A percentile compares a stretch with the other conserved stretches of the same genome.
phyloP scores from a whole-genome alignment of 345 rosid genomes.

The Ricinus communis region DNA sequence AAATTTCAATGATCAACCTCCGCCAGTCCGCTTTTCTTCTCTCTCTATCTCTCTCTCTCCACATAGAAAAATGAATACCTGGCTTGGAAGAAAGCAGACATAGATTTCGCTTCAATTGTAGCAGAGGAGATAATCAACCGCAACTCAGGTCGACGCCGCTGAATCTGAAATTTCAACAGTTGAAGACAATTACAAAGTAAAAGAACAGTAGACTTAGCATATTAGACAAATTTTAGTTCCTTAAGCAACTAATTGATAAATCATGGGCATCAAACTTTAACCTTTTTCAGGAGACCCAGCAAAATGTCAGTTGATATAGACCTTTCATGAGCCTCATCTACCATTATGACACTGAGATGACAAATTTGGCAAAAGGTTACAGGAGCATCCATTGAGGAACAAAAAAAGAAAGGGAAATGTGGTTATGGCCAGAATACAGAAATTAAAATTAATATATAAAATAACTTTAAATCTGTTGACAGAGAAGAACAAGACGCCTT shows the following conservation, averaged over 20 bases:
- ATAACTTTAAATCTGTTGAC: neutral
- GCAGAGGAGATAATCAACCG: slow-evolving; percentile 92
- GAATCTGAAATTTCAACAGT: slow-evolving; percentile 51
- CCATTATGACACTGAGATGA: slow-evolving; percentile 83
- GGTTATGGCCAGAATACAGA: neutral
- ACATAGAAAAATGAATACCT: slow-evolving; percentile 47
- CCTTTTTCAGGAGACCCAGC: slow-evolving; percentile 95
- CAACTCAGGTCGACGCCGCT: slow-evolving; percentile 83
- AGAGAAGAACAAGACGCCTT: neutral
- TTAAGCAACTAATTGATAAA: slow-evolving; percentile 3
- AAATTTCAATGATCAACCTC: neutral
- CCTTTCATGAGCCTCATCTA: slow-evolving; percentile 99
- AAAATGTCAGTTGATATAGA: slow-evolving; percentile 93
- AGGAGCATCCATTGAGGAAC: neutral
- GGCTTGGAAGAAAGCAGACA: slow-evolving; percentile 72
- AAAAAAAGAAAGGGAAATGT: neutral
- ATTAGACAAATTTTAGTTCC: slow-evolving; percentile 9
- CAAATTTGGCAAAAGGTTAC: slow-evolving; percentile 5
- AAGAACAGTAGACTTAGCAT: neutral
- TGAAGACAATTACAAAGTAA: slow-evolving; percentile 7
- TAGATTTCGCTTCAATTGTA: slow-evolving; percentile 88
- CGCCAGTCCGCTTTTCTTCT: neutral
- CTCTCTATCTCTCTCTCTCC: neutral
- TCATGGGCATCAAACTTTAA: slow-evolving; percentile 19
- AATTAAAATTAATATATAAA: neutral